phyloP scores from a whole-genome alignment of 495 filamentous ascomycete genomes.

The Coniosporium apollinis region DNA sequence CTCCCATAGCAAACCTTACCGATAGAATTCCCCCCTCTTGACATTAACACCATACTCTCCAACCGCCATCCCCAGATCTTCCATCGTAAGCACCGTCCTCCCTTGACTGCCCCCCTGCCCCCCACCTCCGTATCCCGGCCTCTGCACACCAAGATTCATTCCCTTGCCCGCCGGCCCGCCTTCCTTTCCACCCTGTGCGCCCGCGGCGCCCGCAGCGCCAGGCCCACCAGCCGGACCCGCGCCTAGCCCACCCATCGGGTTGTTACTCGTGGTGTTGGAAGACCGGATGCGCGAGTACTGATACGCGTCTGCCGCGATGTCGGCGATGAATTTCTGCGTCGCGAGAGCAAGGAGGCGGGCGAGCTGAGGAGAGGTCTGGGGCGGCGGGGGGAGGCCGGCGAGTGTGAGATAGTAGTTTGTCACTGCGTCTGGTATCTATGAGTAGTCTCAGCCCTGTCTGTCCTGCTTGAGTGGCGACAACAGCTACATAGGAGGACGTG shows the following conservation, averaged over 20 bases:
- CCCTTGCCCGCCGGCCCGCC: constrained; percentile 23
- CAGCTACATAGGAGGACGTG: too few species aligned
- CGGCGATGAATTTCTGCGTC: constrained; percentile 94
- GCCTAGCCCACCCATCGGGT: constrained; percentile 73
- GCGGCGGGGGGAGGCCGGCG: constrained; percentile 78
- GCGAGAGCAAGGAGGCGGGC: constrained; percentile 87
- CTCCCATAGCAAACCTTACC: too few species aligned
- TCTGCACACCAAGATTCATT: constrained; percentile 66
- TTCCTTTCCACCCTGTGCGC: constrained; percentile 28
- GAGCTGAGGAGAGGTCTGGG: constrained; percentile 69
- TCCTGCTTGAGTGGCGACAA: too few species aligned
- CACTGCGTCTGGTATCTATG: constrained; percentile 97
- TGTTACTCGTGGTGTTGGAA: constrained; percentile 65
- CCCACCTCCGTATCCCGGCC: constrained; percentile 84
- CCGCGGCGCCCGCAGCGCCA: constrained; percentile 32
- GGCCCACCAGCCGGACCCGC: constrained; percentile 44
- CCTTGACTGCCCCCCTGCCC: constrained; percentile 82
- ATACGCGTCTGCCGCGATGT: constrained; percentile 93
- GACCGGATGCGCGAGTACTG: constrained; percentile 91
- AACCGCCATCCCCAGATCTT: constrained; percentile 94
- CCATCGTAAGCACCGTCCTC: constrained; percentile 92
- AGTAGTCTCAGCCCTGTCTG: too few species aligned
- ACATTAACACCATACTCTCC: constrained; percentile 95
- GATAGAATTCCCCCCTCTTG: constrained; percentile 93
- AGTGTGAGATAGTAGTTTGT: constrained; percentile 96